phyloP scores from a whole-genome alignment of 169 alveolate species.

The Plasmodium inui region DNA sequence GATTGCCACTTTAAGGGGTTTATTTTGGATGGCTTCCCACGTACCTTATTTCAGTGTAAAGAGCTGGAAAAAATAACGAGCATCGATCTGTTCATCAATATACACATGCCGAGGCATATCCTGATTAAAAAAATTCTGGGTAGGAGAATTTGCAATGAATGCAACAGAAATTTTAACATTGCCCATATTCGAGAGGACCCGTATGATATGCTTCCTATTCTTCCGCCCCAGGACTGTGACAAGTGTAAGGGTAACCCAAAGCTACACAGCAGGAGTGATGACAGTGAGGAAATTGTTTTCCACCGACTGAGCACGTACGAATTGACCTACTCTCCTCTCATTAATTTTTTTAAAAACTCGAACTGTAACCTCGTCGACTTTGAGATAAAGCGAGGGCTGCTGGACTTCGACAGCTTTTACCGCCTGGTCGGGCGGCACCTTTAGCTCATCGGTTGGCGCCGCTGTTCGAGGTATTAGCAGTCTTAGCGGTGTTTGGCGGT shows the following conservation, averaged over 20 bases:
- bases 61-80: slow-evolving; percentile 29
- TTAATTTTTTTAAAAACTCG: slow-evolving; percentile 43
- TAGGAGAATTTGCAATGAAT: slow-evolving; percentile 38
- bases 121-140: slow-evolving; percentile 40
- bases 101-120: slow-evolving; percentile 31
- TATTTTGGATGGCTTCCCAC: slow-evolving; percentile 65
- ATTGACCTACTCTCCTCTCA: slow-evolving; percentile 3
- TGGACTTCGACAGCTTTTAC: slow-evolving; percentile 39
- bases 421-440: neutral
- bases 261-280: slow-evolving; percentile 41
- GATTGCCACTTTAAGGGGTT: slow-evolving; percentile 27
- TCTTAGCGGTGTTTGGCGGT: too few relatives aligned
- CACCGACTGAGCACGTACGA: slow-evolving; percentile 44
- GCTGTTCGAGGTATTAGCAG: too few relatives aligned
- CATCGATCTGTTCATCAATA: slow-evolving; percentile 52
- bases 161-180: slow-evolving; percentile 40
- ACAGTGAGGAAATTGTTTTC: slow-evolving; percentile 19
- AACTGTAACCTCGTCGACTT: slow-evolving; percentile 36
- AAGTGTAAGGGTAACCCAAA: slow-evolving; percentile 39
- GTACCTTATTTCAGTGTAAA: slow-evolving; percentile 38
- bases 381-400: slow-evolving; percentile 27
- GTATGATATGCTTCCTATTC: slow-evolving; percentile 57
- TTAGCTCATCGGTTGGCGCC: neutral
- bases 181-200: slow-evolving; percentile 3
- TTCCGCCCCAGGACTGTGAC: slow-evolving; percentile 27